Base-by-base conservation (phyloP, 2,329 filamentous ascomycete genomes). In the Fusarium multiceps region DNA sequence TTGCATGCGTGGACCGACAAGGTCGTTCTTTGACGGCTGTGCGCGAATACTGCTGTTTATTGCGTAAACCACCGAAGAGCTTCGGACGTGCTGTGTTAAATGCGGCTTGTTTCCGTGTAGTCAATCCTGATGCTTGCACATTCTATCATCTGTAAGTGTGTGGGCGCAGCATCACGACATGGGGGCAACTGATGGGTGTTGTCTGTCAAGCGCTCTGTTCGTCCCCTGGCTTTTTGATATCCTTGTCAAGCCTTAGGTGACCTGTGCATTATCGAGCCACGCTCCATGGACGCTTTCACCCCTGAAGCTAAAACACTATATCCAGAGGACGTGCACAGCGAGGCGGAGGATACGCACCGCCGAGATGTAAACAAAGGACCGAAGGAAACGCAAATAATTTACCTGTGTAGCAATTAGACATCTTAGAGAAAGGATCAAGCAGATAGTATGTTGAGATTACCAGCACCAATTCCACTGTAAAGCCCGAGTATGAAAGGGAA, bases 221-320 rank as follows among this genome's bases (percentile, higher is more conserved):
- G 51, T 46, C 34, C 55, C 49, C 47, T 59, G 45, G 46, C 49
- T 46, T 66, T 43, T 37, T 55, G 50, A 37, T 40, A 60, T 49
- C 64, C 57, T 54, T 62, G 56, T 56, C 54, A 16, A 48, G 43
- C 40, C 40, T 63, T 58, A 21, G 25, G 51, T 55, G 50, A 53
- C 45, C 65, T 42, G 34, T 63, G 50, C 60, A 53, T 58, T 59
- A 63, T 68, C 59, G 57, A 72, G 64, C 69, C 67, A 74, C 58
- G 46, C 32, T 37, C 34, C 18, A n/a, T 37, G 16, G 34, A 50
- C 28, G 48, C 48, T 41, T 45, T 64, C 50, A 48, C 64, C 69
- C 67, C 69, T 74, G 72, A 67, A 60, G 55, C 70, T 63, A 63
- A 40, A 41, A 54, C 48, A 42, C 42, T 59, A 58, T 43, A 54